Conservation (phyloP, 768 basidiomycete species). For the Hygrocybe punicea region DNA sequence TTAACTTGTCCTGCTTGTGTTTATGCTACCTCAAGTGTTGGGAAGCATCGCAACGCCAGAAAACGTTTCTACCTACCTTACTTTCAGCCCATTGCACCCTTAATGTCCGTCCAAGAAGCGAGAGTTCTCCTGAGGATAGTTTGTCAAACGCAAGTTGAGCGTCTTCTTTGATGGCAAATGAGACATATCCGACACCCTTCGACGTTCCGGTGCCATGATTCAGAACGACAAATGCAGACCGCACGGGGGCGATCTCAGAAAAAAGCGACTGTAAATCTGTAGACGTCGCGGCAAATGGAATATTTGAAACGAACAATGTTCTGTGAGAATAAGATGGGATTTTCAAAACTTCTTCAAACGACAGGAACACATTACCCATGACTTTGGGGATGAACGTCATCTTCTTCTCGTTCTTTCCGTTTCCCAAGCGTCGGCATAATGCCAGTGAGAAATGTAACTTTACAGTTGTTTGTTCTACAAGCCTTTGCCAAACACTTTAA, state of each 20-base stretch:
- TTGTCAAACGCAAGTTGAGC: conserved; percentile 70
- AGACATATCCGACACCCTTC: conserved; percentile 96
- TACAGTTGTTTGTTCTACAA: background rate
- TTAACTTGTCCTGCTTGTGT: conserved; percentile 25
- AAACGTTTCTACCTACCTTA: conserved; percentile 49
- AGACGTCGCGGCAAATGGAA: conserved; percentile 88
- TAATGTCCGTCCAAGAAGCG: conserved; percentile 63
- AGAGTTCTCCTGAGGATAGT: conserved; percentile 61
- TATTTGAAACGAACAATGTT: conserved; percentile 89
- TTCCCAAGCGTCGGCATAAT: conserved; percentile 38
- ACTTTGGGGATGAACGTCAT: conserved; percentile 10
- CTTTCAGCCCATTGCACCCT: conserved; percentile 77
- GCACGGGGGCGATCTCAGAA: conserved; percentile 92
- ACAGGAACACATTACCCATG: conserved; percentile 32
- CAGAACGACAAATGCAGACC: conserved; percentile 89
- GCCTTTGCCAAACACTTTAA: background rate
- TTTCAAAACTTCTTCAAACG: conserved; percentile 1
- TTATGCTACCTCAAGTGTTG: background rate
- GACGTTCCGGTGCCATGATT: conserved; percentile 71
- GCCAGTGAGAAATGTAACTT: background rate
- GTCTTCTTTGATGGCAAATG: conserved; percentile 86
- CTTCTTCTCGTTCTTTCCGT: conserved; percentile 41
- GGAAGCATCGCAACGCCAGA: background rate
- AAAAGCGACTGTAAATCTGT: conserved; percentile 89
- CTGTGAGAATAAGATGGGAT: conserved; percentile 32